phyloP scores from a whole-genome alignment of 352 stramenopile genomes.

The Phytophthora citrophthora region DNA sequence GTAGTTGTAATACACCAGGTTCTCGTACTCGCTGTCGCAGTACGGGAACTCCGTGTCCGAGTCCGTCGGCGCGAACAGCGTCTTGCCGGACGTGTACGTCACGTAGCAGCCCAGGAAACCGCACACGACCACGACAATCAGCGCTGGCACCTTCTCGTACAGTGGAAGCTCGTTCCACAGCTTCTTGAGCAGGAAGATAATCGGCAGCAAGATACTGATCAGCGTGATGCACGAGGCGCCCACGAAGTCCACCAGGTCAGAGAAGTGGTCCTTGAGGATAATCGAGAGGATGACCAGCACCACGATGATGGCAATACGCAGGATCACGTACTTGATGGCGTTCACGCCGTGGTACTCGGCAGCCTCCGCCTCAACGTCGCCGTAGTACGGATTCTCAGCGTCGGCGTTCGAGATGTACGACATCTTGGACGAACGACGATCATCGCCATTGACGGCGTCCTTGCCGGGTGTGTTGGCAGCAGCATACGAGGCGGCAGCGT shows the following conservation, averaged over 20 bases:
- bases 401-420: conserved; percentile 51
- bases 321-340: conserved; percentile 42
- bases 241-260: conserved; percentile 45
- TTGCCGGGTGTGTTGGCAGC: conserved; percentile 20
- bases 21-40: conserved; percentile 29
- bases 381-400: conserved; percentile 31
- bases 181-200: conserved; percentile 45
- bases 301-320: conserved; percentile 47
- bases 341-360: conserved; percentile 42
- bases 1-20: conserved; percentile 30
- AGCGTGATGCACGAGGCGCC: conserved; percentile 47
- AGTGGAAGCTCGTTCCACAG: conserved; percentile 25
- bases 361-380: conserved; percentile 28
- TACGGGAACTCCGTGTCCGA: conserved; percentile 25
- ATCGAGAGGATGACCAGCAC: conserved; percentile 43
- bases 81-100: conserved; percentile 13
- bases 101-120: conserved; percentile 26
- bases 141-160: conserved; percentile 19
- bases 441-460: conserved; percentile 15
- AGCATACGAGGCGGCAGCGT: conserved; percentile 25
- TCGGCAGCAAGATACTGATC: conserved; percentile 47
- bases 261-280: conserved; percentile 46
- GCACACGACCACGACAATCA: conserved; percentile 18
- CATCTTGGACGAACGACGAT: conserved; percentile 37
- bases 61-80: conserved; percentile 19